Base-by-base conservation (phyloP, 805 yeast genomes). In the Myxozyma lipomycoides region DNA sequence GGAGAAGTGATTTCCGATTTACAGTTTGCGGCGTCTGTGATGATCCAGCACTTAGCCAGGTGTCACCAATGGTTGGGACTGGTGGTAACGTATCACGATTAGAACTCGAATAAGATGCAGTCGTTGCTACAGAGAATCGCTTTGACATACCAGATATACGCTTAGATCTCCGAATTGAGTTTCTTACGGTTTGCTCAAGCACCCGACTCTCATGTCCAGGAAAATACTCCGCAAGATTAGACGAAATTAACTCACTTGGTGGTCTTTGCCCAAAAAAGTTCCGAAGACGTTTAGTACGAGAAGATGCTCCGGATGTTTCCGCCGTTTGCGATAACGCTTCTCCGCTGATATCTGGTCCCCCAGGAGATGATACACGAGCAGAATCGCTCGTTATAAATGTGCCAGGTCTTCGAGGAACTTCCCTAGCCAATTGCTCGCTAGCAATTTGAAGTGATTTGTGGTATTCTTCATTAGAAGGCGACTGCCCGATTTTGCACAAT, bases 201-300 rank as follows among this genome's bases (percentile, higher is more conserved):
- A 83, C 83, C 40, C 77, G 74, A 45, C 81, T 78, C 22, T 79
- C 82, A 0, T 95, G 82, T 36, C 82, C 84, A 0, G 98, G 98
- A 73, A 93, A 93, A 66, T 86, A 91, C 56, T 90, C 95, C 1
- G 89, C 83, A 57, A 91, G 71, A 63, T 91, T 88, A 1, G 90
- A 82, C 1, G 97, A 86, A 54, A 91, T 93, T 60, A 90, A 77
- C 64, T 88, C 95, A 52, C 93, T 83, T 0, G 98, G 90, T 4
- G 98, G 98, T 62, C 98, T 75, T 66, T 87, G 96, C 22, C 95
- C 95, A 67, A 83, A 83, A 52, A 86, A 76, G 48, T 71, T 74
- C 49, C 78, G 72, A 60, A 61, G 22, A 9, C 62, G 49, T 24
- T 55, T 52, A n/a, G 51, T 36, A n/a, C 53, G 49, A 3, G 47